Evolutionary conservation across 495 filamentous ascomycete genomes (phyloP).

Genomic region (Lophiotrema nucula): DNA sequence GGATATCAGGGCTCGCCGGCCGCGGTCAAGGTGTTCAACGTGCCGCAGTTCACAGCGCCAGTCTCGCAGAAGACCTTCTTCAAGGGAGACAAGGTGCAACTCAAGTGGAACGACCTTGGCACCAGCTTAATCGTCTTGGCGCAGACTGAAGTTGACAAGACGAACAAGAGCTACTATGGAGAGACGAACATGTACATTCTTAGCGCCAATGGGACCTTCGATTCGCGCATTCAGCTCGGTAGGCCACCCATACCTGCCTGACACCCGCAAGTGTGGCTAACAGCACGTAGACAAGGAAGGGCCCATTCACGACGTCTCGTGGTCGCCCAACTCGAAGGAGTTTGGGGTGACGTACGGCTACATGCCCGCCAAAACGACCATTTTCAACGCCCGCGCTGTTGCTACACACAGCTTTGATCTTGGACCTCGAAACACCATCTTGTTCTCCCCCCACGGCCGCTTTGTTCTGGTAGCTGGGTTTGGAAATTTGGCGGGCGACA

Average conservation of each 20-base stretch:
- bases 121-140: conserved; percentile 91
- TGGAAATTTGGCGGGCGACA: conserved; percentile 94
- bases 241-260: conserved; percentile 17
- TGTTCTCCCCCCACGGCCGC: conserved; percentile 90
- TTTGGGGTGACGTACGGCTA: conserved; percentile 97
- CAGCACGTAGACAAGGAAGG: conserved; percentile 87
- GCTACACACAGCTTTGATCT: conserved; percentile 79
- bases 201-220: conserved; percentile 86
- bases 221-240: conserved; percentile 84
- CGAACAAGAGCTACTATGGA: conserved; percentile 97
- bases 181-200: conserved; percentile 97
- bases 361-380: conserved; percentile 96
- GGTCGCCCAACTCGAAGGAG: conserved; percentile 94
- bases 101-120: conserved; percentile 94
- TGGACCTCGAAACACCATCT: conserved; percentile 86
- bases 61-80: conserved; percentile 98
- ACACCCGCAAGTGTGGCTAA: too few species aligned
- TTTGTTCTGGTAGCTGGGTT: conserved; percentile 95
- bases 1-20: conserved; percentile 85
- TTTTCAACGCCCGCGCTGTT: conserved; percentile 86
- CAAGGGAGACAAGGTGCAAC: conserved; percentile 96
- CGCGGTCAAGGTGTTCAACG: conserved; percentile 87
- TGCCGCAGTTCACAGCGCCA: conserved; percentile 74
- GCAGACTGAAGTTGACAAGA: conserved; percentile 96
- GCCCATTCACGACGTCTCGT: conserved; percentile 96